Percentiles rank a stretch among this genome's conserved stretches.
Conservation (phyloP, 208 protist species). For the Wallacemonas collosoma region DNA sequence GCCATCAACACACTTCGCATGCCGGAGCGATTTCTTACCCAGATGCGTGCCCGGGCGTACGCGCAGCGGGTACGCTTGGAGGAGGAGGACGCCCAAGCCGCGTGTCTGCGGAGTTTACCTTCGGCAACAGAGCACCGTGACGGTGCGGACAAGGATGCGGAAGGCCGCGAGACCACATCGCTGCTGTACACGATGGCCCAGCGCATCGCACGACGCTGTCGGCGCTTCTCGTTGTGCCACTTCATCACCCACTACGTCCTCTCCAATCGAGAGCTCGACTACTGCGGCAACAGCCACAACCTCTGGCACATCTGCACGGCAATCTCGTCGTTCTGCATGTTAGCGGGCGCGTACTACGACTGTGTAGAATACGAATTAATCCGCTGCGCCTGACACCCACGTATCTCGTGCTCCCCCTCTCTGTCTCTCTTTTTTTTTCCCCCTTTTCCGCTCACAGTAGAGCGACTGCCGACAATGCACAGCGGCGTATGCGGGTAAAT, state of each 20-base stretch:
- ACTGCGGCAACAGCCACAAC: conserved; percentile 67
- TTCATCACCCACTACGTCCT: conserved; percentile 40
- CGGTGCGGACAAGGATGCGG: background rate
- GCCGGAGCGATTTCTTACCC: conserved; percentile 44
- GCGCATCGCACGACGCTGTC: background rate
- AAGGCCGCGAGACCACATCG: background rate
- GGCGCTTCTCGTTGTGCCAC: conserved; percentile 18
- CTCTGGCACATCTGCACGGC: conserved; percentile 69
- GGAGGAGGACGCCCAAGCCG: conserved; percentile 19
- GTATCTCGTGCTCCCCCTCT: background rate
- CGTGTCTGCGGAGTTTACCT: background rate
- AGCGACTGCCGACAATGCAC: too few relatives aligned
- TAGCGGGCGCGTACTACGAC: conserved; percentile 71
- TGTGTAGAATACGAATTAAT: conserved; percentile 59
- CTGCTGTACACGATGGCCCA: background rate
- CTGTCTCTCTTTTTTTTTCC: too few relatives aligned
- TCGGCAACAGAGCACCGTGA: background rate
- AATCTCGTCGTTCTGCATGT: conserved; percentile 42
- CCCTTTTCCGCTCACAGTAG: too few relatives aligned
- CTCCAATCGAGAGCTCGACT: conserved; percentile 52
- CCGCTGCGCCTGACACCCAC: conserved; percentile 23
- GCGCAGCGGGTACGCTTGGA: background rate
- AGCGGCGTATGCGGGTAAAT: too few relatives aligned
- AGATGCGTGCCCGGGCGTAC: background rate
- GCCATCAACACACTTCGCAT: conserved; percentile 42